Evolutionary conservation across 345 rosid species (phyloP).

Genomic region (Eucalyptus melliodora): DNA sequence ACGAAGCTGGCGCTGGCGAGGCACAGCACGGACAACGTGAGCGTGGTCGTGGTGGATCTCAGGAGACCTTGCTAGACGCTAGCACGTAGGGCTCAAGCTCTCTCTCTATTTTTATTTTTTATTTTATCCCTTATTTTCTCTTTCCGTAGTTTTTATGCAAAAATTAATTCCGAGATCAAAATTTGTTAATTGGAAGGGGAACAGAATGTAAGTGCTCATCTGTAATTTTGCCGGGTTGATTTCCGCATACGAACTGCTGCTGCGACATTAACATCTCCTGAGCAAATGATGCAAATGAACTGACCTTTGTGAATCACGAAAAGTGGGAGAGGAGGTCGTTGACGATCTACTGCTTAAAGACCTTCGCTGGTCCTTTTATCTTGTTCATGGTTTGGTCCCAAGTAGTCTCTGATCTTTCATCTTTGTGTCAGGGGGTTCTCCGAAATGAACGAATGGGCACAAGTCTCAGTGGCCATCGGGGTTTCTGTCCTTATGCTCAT

Average conservation of each 20-base stretch:
- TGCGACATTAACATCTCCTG: not conserved
- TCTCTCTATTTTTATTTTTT: not conserved
- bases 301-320: not conserved
- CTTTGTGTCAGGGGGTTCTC: not conserved
- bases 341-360: not conserved
- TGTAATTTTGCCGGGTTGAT: not conserved
- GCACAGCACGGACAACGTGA: constrained; percentile 73
- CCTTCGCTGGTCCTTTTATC: not conserved
- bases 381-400: not conserved
- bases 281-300: not conserved
- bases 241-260: not conserved
- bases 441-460: not conserved
- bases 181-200: not conserved
- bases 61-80: not conserved
- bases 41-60: constrained; percentile 77
- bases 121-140: not conserved
- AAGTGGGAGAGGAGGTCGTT: not conserved
- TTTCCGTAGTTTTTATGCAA: not conserved
- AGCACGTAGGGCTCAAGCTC: constrained; percentile 11
- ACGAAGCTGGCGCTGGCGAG: constrained; percentile 73
- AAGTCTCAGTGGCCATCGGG: too few relatives aligned
- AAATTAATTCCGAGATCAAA: not conserved
- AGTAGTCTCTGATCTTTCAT: not conserved
- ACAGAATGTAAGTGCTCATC: not conserved
- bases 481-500: not conserved